A percentile compares a stretch with the other conserved stretches of the same genome.
Conservation (phyloP, 768 basidiomycete genomes). For the Pulveroboletus sp. region DNA sequence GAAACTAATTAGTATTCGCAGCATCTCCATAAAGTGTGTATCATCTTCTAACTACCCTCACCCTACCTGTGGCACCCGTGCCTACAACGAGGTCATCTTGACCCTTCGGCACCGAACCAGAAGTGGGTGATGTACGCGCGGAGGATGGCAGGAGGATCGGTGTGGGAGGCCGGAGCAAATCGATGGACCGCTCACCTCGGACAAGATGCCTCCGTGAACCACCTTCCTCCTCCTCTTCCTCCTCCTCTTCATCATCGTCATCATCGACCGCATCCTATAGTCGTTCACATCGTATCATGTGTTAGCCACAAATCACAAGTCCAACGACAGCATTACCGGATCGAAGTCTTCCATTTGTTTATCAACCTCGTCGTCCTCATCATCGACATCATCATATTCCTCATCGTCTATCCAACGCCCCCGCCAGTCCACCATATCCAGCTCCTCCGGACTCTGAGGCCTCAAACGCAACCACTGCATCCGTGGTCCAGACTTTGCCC, state of each 20-base stretch:
- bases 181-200: slow-evolving; percentile 36
- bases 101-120: slow-evolving; percentile 43
- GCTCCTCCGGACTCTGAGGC: slow-evolving; percentile 72
- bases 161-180: slow-evolving; percentile 37
- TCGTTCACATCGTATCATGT: slow-evolving; percentile 2
- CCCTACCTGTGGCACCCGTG: slow-evolving; percentile 37
- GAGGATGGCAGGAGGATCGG: slow-evolving; percentile 41
- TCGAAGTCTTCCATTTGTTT: slow-evolving; percentile 86
- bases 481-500: slow-evolving; percentile 89
- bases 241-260: slow-evolving; percentile 56
- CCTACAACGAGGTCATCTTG: slow-evolving; percentile 33
- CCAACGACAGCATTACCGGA: slow-evolving; percentile 44
- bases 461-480: slow-evolving; percentile 95
- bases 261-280: slow-evolving; percentile 51
- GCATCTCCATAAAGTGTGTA: slow-evolving; percentile 17
- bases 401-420: slow-evolving; percentile 84
- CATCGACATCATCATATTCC: slow-evolving; percentile 65
- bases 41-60: slow-evolving; percentile 50
- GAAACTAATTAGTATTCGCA: slow-evolving; percentile 6
- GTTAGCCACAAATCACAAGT: slow-evolving; percentile 14
- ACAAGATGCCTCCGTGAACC: slow-evolving; percentile 26
- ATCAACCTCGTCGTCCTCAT: slow-evolving; percentile 50
- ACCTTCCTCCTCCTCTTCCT: slow-evolving; percentile 33
- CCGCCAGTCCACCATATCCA: slow-evolving; percentile 87
- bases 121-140: slow-evolving; percentile 51